Evolutionary conservation across 768 basidiomycete genomes (phyloP), one percentile per base, ranked within the genome.

Genomic region (Coprinopsis cinerea): DNA sequence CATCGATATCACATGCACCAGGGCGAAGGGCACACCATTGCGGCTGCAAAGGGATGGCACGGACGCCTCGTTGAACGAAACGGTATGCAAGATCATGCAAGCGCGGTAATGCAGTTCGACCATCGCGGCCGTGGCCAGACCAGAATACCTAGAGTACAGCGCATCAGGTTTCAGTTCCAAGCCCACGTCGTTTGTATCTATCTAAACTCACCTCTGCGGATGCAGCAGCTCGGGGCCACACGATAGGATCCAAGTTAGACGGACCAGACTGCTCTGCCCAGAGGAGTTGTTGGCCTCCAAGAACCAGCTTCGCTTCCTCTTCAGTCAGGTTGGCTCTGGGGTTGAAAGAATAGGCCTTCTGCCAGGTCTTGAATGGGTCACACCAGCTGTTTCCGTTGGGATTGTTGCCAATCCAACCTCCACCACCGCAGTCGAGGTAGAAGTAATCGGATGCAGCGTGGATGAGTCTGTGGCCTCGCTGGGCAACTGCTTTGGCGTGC

Each of bases 331-430:
- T 78, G 6, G 74, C 78, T n/a, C 70, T 65, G 0, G 88, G 87
- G 63, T 91, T 72, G 70, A 90, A 91, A 6, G 83, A 78, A 64
- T 85, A 87, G 0, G 83, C 62, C 65, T 78, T 75, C 60, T 85
- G 81, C 88, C 88, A 91, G 1, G 82, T 82, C 65, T 88, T 87
- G 78, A 83, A 88, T 0, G 85, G 84, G 55, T 84, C 82, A 57
- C 83, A 86, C 85, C 87, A 88, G 53, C 77, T 79, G 57, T 81
- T 81, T 1, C 78, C 78, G 35, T 53, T 34, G 40, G 54, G 37
- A 52, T 64, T 63, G 32, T 76, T 60, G 0, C 83, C 84, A 11
- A 87, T 67, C 83, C 86, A 89, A 14, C 74, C 81, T 11, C 87
- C 88, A 2, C 61, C 77, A 25, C 88, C 88, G 53, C 84, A 87